These are phyloP conservation scores for Hortaea werneckii DNA, from an alignment of 2,329 filamentous ascomycete species.

Conservation along the genomic window DNA sequence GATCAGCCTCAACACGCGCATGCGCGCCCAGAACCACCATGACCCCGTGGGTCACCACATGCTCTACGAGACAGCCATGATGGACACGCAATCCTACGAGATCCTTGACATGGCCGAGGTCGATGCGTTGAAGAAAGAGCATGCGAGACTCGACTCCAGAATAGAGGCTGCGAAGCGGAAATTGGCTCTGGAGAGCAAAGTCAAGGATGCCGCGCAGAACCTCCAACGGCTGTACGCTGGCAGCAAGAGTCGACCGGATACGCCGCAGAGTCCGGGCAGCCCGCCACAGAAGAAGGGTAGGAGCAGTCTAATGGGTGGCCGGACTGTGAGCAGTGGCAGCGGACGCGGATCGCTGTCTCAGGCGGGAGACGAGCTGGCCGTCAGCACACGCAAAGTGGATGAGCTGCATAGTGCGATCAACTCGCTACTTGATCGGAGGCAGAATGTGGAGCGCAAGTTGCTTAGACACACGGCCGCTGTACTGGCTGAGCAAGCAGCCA, in stretches of 20 bases:
- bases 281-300: slow-evolving; percentile 36
- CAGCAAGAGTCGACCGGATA: slow-evolving; percentile 36
- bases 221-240: slow-evolving; percentile 65
- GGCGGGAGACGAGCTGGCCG: slow-evolving; percentile 64
- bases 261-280: slow-evolving; percentile 36
- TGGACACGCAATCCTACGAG: slow-evolving; percentile 76
- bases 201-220: slow-evolving; percentile 83
- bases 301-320: slow-evolving; percentile 34
- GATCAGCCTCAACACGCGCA: slow-evolving; percentile 19
- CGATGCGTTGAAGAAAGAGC: slow-evolving; percentile 82
- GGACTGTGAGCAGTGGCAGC: slow-evolving; percentile 29
- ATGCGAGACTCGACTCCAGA: slow-evolving; percentile 57
- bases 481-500: slow-evolving; percentile 61
- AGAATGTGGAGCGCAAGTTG: slow-evolving; percentile 64
- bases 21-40: slow-evolving; percentile 17
- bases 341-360: slow-evolving; percentile 30
- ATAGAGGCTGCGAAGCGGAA: slow-evolving; percentile 75
- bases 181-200: slow-evolving; percentile 81
- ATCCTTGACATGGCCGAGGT: slow-evolving; percentile 87
- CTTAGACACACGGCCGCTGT: slow-evolving; percentile 89
- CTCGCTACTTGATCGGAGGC: slow-evolving; percentile 64
- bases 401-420: slow-evolving; percentile 73
- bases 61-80: slow-evolving; percentile 83
- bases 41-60: slow-evolving; percentile 74
- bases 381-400: slow-evolving; percentile 73